phyloP scores from a whole-genome alignment of 2,329 filamentous ascomycete species.

The Trichophaea hybrida region DNA sequence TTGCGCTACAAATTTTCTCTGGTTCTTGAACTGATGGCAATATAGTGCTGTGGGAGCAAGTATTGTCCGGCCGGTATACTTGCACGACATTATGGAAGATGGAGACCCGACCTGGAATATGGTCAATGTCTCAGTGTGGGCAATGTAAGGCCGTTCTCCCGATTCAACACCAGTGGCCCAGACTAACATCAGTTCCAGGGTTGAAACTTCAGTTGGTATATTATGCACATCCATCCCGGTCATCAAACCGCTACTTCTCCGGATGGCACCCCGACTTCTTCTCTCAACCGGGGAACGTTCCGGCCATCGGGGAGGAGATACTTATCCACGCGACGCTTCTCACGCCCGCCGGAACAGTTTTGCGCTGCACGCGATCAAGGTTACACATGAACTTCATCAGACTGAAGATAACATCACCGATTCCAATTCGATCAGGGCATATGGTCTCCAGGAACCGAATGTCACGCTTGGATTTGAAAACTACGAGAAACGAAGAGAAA shows the following conservation, averaged over 20 bases:
- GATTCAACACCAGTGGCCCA: neutral
- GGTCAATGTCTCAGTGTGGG: constrained; percentile 4
- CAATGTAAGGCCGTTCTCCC: neutral
- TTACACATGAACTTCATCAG: constrained; percentile 2
- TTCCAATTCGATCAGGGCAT: neutral
- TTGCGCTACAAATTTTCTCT: neutral
- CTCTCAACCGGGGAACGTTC: constrained; percentile 2
- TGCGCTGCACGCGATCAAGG: constrained; percentile 1
- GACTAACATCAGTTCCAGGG: neutral
- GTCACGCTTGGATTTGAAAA: neutral
- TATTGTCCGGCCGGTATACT: neutral
- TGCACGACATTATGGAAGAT: constrained; percentile 4
- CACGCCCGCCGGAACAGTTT: neutral
- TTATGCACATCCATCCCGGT: constrained; percentile 2
- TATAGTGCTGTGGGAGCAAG: neutral
- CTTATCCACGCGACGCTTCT: neutral
- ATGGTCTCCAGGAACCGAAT: neutral
- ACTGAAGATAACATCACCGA: neutral
- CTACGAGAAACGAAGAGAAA: neutral
- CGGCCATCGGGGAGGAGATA: neutral
- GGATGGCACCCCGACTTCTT: neutral
- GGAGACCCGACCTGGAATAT: constrained; percentile 6
- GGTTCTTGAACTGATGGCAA: neutral
- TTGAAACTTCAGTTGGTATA: constrained; percentile 1
- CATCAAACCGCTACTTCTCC: constrained; percentile 3